phyloP scores from a whole-genome alignment of 2,329 filamentous ascomycete species.

The Pseudonectria buxi region DNA sequence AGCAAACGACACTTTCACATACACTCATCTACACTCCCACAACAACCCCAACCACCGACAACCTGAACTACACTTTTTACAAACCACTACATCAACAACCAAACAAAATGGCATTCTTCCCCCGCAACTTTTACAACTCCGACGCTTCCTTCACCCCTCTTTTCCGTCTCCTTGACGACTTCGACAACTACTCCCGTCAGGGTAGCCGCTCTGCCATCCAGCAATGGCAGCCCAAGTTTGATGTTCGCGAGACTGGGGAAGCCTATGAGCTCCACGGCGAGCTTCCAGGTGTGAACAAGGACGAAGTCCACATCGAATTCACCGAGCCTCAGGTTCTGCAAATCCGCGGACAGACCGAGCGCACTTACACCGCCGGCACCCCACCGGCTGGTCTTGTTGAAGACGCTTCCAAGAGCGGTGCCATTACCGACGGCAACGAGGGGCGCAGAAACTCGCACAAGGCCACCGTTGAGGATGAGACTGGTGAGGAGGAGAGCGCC shows the following conservation, averaged over 20 bases:
- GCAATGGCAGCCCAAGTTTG: conserved; percentile 70
- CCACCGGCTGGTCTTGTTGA: conserved; percentile 42
- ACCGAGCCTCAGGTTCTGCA: conserved; percentile 66
- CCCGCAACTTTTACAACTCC: conserved; percentile 43
- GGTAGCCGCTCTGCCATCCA: conserved; percentile 28
- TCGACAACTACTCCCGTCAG: conserved; percentile 48
- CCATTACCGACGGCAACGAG: conserved; percentile 35
- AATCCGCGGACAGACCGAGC: conserved; percentile 63
- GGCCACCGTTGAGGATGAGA: conserved; percentile 61
- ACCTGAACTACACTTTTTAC: conserved; percentile 15
- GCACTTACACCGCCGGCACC: conserved; percentile 51
- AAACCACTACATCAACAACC: conserved; percentile 9
- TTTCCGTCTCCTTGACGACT: conserved; percentile 59
- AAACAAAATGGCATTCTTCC: conserved; percentile 54
- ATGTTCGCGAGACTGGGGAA: conserved; percentile 63
- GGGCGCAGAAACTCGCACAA: conserved; percentile 40
- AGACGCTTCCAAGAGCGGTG: conserved; percentile 27
- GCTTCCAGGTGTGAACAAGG: conserved; percentile 67
- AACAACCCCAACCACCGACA: no score
- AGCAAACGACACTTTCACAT: conserved; percentile 4
- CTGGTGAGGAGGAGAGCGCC: conserved; percentile 21
- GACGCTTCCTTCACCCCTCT: conserved; percentile 51
- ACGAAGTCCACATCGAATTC: conserved; percentile 72
- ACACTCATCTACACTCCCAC: conserved; percentile 16
- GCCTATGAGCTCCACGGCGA: conserved; percentile 74